A percentile compares a stretch with the other conserved stretches of the same genome.
Conservation (phyloP, 805 yeast genomes). For the Nakazawaea populi region DNA sequence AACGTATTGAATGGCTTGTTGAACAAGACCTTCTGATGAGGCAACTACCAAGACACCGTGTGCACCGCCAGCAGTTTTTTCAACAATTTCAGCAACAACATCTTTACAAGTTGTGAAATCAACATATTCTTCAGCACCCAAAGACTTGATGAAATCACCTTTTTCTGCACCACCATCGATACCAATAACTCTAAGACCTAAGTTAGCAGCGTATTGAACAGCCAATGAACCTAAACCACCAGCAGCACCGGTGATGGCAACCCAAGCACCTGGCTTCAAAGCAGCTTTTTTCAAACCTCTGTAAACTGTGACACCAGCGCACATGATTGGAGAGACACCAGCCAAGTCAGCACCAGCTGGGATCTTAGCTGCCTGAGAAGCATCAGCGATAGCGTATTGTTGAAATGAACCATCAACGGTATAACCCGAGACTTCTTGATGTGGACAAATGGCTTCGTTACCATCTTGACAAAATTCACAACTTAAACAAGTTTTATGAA, state of each 20-base stretch:
- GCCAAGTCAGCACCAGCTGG: slow-evolving; percentile 36
- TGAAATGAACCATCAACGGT: slow-evolving; percentile 43
- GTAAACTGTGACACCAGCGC: slow-evolving; percentile 67
- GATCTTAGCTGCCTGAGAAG: slow-evolving; percentile 34
- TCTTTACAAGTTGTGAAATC: slow-evolving; percentile 45
- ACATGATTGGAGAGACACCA: slow-evolving; percentile 47
- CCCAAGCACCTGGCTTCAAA: slow-evolving; percentile 58
- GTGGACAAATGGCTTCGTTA: slow-evolving; percentile 48
- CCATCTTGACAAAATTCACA: slow-evolving; percentile 54
- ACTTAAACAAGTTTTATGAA: slow-evolving; percentile 52
- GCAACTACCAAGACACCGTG: slow-evolving; percentile 68
- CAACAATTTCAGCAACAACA: slow-evolving; percentile 32
- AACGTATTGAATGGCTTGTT: slow-evolving; percentile 53
- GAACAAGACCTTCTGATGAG: slow-evolving; percentile 44
- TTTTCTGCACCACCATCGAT: slow-evolving; percentile 75
- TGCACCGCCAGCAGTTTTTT: slow-evolving; percentile 44
- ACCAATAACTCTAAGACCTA: slow-evolving; percentile 67
- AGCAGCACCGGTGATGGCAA: slow-evolving; percentile 72
- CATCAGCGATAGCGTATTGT: slow-evolving; percentile 40
- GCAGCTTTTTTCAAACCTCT: slow-evolving; percentile 57
- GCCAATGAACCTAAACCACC: slow-evolving; percentile 80
- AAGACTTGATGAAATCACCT: slow-evolving; percentile 40
- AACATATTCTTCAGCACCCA: slow-evolving; percentile 61
- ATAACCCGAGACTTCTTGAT: slow-evolving; percentile 34
- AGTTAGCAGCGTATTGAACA: slow-evolving; percentile 67